Evolutionary conservation across 331 rosid genomes (phyloP), one percentile per base, ranked within the genome.

Genomic region (Quercus phellos): DNA sequence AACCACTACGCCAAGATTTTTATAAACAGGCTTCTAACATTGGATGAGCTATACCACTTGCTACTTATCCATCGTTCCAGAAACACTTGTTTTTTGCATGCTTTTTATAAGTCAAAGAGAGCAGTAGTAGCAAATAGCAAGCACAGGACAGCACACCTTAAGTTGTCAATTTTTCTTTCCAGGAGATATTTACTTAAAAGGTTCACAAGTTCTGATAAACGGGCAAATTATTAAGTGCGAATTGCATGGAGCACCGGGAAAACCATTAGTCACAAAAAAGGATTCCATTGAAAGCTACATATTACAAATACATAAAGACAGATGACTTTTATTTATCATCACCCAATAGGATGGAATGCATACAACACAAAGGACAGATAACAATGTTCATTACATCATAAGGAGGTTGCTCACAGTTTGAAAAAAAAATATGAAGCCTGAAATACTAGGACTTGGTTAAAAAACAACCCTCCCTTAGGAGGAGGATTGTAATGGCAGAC

Each of bases 401-500:
- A 9, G 66, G 35, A 70, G 73, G 93, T 84, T 82, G 87, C 92
- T 42, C n/a, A 56, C 50, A 81, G 93, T 81, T 82, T 71, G 59
- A 2, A 70, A 87, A 83, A 83, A 79, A 46, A 0, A 38, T 1
- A 79, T 38, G 91, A 84, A 11, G 82, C 97, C 96, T 77, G 7
- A 86, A 88, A 89, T 88, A 82, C 60, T 4, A 71, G 90, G 86
- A 79, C 78, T 80, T 80, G 92, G 93, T 77, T 11, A 51, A 50
- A 89, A 94, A 90, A 88, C 90, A 87, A 88, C 79, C 88, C 79
- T 72, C 87, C 72, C 18, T 0, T 54, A 67, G 24, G 80, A 63
- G 75, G 71, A 87, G 75, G 89, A 79, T 78, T 84, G 93, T 92
- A 73, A 82, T 76, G 96, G 88, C 99, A 94, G 93, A 87, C 89